Conservation (phyloP, 371 early-diverging fungal genomes). For the Gilbertella persicaria region DNA sequence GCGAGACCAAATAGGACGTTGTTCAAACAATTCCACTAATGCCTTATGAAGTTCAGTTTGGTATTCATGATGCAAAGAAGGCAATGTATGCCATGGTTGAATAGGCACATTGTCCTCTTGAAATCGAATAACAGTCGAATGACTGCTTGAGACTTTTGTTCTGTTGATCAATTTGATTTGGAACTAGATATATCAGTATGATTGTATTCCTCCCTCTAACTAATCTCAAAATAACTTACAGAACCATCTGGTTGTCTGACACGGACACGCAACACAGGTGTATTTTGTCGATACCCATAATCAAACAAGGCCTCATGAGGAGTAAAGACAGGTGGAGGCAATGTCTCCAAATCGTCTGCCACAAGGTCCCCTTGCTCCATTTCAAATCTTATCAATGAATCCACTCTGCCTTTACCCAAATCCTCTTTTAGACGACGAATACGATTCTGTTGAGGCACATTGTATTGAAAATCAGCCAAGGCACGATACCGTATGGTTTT, state of each 20-base stretch:
- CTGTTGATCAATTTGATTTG: slow-evolving; percentile 34
- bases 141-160: neutral
- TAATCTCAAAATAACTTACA: slow-evolving; percentile 27
- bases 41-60: neutral
- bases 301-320: slow-evolving; percentile 34
- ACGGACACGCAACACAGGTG: slow-evolving; percentile 46
- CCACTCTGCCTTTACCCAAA: slow-evolving; percentile 24
- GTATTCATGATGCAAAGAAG: neutral
- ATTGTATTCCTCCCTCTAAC: neutral
- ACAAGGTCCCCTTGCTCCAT: slow-evolving; percentile 15
- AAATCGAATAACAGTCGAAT: slow-evolving; percentile 9
- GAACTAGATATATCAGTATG: slow-evolving; percentile 12
- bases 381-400: slow-evolving; percentile 34
- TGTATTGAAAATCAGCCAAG: slow-evolving; percentile 62
- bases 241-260: slow-evolving; percentile 49
- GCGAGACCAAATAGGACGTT: slow-evolving; percentile 61
- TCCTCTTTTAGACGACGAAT: slow-evolving; percentile 36
- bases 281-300: slow-evolving; percentile 59
- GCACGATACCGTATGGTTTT: slow-evolving; percentile 62
- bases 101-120: slow-evolving; percentile 20
- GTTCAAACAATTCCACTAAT: slow-evolving; percentile 38
- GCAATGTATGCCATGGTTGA: slow-evolving; percentile 12
- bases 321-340: slow-evolving; percentile 64
- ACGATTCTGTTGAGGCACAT: slow-evolving; percentile 44
- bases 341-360: slow-evolving; percentile 24